Conservation (phyloP, 345 rosid genomes). For the Dovyalis caffra region DNA sequence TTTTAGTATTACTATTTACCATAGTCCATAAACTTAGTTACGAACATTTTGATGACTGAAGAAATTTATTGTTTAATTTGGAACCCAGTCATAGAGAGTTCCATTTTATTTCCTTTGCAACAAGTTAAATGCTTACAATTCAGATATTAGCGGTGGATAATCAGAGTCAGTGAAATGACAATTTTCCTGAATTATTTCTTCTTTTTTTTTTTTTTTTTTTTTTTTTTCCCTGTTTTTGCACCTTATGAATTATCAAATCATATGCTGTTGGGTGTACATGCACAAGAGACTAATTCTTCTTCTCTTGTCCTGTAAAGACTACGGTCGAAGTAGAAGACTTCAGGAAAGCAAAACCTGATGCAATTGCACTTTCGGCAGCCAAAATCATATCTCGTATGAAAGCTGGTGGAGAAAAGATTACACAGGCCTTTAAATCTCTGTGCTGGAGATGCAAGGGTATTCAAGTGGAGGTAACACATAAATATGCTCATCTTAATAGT, state of each 20-base stretch:
- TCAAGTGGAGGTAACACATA: conserved; percentile 74
- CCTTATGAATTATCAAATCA: conserved; percentile 1
- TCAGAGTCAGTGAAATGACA: background rate
- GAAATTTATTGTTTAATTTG: background rate
- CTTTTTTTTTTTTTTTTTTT: background rate
- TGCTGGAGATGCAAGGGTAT: conserved; percentile 82
- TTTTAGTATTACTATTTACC: background rate
- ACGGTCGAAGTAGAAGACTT: conserved; percentile 75
- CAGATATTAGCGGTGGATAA: background rate
- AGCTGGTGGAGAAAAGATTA: conserved; percentile 62
- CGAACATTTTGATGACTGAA: background rate
- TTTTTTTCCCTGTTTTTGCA: background rate
- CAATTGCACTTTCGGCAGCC: conserved; percentile 62
- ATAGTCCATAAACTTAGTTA: background rate
- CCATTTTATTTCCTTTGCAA: background rate
- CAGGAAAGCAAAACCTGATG: conserved; percentile 76
- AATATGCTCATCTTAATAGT: conserved; percentile 3
- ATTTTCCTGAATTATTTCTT: background rate
- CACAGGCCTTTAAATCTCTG: conserved; percentile 66
- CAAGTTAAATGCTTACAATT: background rate
- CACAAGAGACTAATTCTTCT: conserved; percentile 27
- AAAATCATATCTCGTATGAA: conserved; percentile 66
- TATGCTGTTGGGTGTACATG: background rate
- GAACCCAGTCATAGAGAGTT: background rate
- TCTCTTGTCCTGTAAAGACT: conserved; percentile 41